These are phyloP conservation scores for Erythrobasidium hasegawianum DNA, from an alignment of 1,284 basidiomycete genomes.

Conservation along the genomic window DNA sequence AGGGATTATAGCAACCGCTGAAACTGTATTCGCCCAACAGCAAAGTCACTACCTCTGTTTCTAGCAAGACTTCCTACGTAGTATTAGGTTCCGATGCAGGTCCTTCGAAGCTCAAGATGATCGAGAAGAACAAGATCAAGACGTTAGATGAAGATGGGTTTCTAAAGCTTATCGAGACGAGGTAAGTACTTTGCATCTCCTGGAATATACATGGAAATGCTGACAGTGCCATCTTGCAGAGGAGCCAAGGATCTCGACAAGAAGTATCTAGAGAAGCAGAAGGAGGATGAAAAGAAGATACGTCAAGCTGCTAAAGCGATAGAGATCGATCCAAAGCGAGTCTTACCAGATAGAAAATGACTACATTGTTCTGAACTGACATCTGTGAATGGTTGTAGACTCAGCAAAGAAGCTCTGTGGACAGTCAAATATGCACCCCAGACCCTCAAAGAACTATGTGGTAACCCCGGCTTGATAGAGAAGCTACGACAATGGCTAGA, in stretches of 20 bases:
- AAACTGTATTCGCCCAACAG: no score
- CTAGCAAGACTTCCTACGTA: slow-evolving; percentile 84
- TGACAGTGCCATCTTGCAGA: not conserved
- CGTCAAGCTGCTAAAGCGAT: slow-evolving; percentile 64
- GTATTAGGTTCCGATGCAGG: slow-evolving; percentile 86
- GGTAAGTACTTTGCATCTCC: not conserved
- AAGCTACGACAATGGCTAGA: slow-evolving; percentile 81
- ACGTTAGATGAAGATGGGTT: slow-evolving; percentile 86
- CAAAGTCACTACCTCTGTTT: slow-evolving; percentile 80
- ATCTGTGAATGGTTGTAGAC: slow-evolving; percentile 44
- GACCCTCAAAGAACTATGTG: slow-evolving; percentile 82
- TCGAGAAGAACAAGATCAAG: slow-evolving; percentile 69
- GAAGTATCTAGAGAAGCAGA: slow-evolving; percentile 74
- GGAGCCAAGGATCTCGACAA: slow-evolving; percentile 61
- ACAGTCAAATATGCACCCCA: slow-evolving; percentile 91
- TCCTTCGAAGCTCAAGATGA: slow-evolving; percentile 75
- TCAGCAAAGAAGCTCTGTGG: slow-evolving; percentile 67
- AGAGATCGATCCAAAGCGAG: slow-evolving; percentile 51
- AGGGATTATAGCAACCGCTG: no score
- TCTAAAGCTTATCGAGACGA: slow-evolving; percentile 69
- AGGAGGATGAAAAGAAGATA: slow-evolving; percentile 73
- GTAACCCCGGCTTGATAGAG: slow-evolving; percentile 87
- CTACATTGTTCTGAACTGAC: no score
- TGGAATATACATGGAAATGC: not conserved
- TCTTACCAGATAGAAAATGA: no score